A percentile compares a stretch with the other conserved stretches of the same genome.
Evolutionary conservation across 2,329 filamentous ascomycete genomes (phyloP).

Genomic region (Plectosphaerella cucumerina): DNA sequence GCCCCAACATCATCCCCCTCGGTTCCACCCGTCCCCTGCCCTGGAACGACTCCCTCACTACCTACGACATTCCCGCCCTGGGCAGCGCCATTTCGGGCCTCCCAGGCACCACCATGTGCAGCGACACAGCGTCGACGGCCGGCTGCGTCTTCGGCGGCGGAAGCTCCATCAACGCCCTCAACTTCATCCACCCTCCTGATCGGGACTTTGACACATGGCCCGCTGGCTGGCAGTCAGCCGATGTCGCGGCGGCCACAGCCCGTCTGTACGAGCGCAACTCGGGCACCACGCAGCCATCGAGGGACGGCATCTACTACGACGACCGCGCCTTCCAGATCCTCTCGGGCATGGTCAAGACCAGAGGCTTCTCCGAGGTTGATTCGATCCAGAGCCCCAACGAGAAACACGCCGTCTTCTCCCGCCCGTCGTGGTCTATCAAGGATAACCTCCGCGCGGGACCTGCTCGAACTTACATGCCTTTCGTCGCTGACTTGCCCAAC

Average conservation of each 20-base stretch:
- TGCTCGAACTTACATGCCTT: slow-evolving; percentile 30
- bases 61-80: slow-evolving; percentile 17
- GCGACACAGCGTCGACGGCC: slow-evolving; percentile 19
- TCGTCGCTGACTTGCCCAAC: slow-evolving; percentile 30
- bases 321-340: slow-evolving; percentile 11
- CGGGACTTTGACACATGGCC: slow-evolving; percentile 9
- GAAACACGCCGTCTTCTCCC: slow-evolving; percentile 13
- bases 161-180: slow-evolving; percentile 21
- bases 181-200: slow-evolving; percentile 17
- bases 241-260: slow-evolving; percentile 11
- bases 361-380: slow-evolving; percentile 13
- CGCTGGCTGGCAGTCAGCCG: slow-evolving; percentile 12
- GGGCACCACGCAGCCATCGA: slow-evolving; percentile 12
- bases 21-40: slow-evolving; percentile 14
- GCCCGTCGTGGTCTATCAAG: slow-evolving; percentile 14
- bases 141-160: slow-evolving; percentile 27
- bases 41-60: slow-evolving; percentile 20
- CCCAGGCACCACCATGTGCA: slow-evolving; percentile 16
- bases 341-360: slow-evolving; percentile 10
- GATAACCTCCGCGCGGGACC: slow-evolving; percentile 13
- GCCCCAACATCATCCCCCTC: slow-evolving; percentile 8
- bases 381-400: slow-evolving; percentile 13
- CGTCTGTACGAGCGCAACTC: slow-evolving; percentile 14
- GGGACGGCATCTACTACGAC: slow-evolving; percentile 15
- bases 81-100: slow-evolving; percentile 9